Percentiles rank a stretch among this genome's conserved stretches.
These are phyloP conservation scores for Wickerhamiella alocasiicola DNA, from an alignment of 805 yeast species.

Conservation along the genomic window DNA sequence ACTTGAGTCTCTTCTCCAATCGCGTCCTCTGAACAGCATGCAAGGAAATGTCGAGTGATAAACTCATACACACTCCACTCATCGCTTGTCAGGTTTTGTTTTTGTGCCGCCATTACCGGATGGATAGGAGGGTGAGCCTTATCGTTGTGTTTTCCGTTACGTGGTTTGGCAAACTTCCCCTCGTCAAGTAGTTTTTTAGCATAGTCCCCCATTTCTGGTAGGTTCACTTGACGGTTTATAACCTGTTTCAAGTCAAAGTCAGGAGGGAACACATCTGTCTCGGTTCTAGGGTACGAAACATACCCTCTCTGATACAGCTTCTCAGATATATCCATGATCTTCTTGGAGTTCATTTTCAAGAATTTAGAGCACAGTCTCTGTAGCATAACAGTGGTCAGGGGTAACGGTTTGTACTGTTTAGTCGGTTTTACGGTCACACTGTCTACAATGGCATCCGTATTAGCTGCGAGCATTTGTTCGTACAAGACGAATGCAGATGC, in stretches of 20 bases:
- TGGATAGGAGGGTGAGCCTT: constrained; percentile 98
- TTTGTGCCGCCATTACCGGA: constrained; percentile 40
- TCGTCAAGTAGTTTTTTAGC: constrained; percentile 35
- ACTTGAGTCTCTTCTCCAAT: constrained; percentile 57
- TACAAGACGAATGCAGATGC: constrained; percentile 49
- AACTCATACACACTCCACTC: constrained; percentile 59
- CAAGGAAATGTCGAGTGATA: constrained; percentile 73
- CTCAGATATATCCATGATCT: constrained; percentile 67
- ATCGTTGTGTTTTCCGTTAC: constrained; percentile 77
- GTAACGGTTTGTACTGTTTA: constrained; percentile 69
- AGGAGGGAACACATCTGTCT: constrained; percentile 75
- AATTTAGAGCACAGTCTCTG: constrained; percentile 73
- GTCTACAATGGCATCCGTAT: constrained; percentile 40
- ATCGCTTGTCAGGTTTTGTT: constrained; percentile 24
- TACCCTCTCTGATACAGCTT: constrained; percentile 73
- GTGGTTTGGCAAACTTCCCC: constrained; percentile 49
- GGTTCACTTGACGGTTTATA: constrained; percentile 43
- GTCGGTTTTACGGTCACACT: constrained; percentile 50
- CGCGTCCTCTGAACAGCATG: constrained; percentile 87
- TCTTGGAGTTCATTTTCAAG: constrained; percentile 69
- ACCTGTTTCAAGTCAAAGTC: constrained; percentile 57
- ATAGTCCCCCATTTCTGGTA: constrained; percentile 60
- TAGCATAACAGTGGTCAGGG: constrained; percentile 85
- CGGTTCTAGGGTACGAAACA: constrained; percentile 94
- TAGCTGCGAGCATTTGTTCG: constrained; percentile 45